These are phyloP conservation scores for Aspergillus floridensis DNA, from an alignment of 2,329 filamentous ascomycete species.

Conservation along the genomic window DNA sequence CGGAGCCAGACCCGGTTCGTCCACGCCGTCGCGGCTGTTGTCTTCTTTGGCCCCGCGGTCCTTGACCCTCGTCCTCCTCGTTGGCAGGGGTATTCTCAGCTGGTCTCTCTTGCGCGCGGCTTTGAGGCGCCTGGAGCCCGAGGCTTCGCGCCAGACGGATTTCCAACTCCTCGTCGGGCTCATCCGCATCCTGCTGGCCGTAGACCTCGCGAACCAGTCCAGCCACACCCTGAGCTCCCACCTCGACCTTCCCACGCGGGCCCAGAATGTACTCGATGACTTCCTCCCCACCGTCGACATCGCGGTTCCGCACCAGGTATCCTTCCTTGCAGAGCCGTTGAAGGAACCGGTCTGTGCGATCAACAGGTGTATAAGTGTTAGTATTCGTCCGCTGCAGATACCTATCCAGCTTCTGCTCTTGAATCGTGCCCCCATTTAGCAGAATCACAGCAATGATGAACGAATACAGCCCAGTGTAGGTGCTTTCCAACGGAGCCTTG, in stretches of 20 bases:
- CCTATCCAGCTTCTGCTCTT: constrained; percentile 74
- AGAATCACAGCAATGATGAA: constrained; percentile 74
- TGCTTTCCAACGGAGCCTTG: constrained; percentile 68
- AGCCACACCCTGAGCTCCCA: constrained; percentile 72
- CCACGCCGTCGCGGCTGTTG: neutral
- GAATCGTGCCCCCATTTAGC: constrained; percentile 69
- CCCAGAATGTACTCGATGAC: constrained; percentile 79
- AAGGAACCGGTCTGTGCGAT: constrained; percentile 72
- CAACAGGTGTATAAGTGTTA: constrained; percentile 68
- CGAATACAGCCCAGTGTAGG: constrained; percentile 78
- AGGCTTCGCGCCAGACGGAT: constrained; percentile 62
- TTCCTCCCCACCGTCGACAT: constrained; percentile 69
- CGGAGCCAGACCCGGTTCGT: neutral
- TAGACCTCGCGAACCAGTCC: constrained; percentile 63
- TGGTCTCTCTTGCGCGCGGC: neutral
- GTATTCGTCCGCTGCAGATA: constrained; percentile 73
- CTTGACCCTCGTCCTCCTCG: neutral
- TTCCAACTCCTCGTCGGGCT: constrained; percentile 50
- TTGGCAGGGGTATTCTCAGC: constrained; percentile 6
- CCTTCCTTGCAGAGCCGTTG: constrained; percentile 75
- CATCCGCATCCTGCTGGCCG: constrained; percentile 33
- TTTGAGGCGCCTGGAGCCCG: constrained; percentile 44
- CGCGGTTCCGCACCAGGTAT: constrained; percentile 73
- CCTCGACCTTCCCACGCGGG: constrained; percentile 78
- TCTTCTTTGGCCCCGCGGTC: constrained; percentile 2